phyloP scores from a whole-genome alignment of 345 rosid species.

The Conringia planisiliqua region DNA sequence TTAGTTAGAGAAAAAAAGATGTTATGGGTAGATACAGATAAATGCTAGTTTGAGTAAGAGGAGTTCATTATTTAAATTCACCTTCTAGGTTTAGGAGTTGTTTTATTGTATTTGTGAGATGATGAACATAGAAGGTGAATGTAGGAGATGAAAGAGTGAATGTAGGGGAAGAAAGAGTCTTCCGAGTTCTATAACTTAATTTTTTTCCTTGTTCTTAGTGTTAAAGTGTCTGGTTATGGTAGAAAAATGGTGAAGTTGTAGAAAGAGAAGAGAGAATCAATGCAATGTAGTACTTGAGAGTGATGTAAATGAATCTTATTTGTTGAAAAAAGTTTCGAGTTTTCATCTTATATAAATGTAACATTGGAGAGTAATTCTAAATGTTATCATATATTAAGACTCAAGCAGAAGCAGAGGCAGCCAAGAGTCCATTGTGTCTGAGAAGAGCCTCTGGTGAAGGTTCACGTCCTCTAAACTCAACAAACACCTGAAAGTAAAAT shows the following conservation, averaged over 20 bases:
- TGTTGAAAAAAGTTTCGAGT: constrained; percentile 12
- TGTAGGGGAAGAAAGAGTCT: background rate
- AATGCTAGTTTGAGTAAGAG: background rate
- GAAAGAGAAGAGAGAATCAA: background rate
- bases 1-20: background rate
- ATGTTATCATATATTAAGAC: background rate
- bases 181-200: background rate
- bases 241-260: background rate
- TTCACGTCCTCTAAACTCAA: constrained; percentile 84
- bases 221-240: background rate
- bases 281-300: background rate
- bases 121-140: background rate
- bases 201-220: background rate
- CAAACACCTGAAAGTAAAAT: constrained; percentile 59
- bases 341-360: background rate
- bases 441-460: constrained; percentile 89
- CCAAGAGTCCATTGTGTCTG: constrained; percentile 73
- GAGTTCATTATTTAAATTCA: background rate
- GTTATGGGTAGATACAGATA: constrained; percentile 13
- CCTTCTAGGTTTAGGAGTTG: constrained; percentile 8
- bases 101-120: constrained; percentile 16
- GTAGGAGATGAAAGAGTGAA: background rate
- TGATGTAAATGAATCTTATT: constrained; percentile 22
- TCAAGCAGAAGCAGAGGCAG: constrained; percentile 43
- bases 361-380: background rate